Percentiles rank a stretch among this genome's conserved stretches.
Evolutionary conservation across 1,139 yeast species (phyloP).

Genomic region (Pichia sp.): DNA sequence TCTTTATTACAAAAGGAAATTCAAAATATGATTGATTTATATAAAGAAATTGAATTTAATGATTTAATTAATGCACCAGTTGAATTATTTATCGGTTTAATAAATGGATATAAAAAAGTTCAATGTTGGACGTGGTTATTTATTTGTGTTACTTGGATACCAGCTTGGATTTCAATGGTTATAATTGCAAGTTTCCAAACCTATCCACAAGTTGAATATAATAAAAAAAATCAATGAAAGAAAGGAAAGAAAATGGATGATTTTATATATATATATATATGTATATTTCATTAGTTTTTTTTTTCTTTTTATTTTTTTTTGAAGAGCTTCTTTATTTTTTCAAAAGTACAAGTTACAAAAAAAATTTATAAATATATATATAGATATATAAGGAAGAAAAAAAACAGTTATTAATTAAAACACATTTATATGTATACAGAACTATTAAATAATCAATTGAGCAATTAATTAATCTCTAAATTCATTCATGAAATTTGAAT

Average conservation of each 20-base stretch:
- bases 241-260: no score
- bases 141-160: constrained; percentile 70
- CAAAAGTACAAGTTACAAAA: background rate
- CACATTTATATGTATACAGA: no score
- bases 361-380: background rate
- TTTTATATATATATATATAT: no score
- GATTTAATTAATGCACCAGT: constrained; percentile 37
- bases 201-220: constrained; percentile 12
- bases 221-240: constrained; percentile 9
- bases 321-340: no score
- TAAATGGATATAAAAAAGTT: constrained; percentile 60
- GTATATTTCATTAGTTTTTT: no score
- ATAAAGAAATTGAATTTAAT: constrained; percentile 32
- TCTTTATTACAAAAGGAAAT: constrained; percentile 18
- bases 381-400: background rate
- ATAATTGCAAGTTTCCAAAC: constrained; percentile 29
- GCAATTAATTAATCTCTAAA: constrained; percentile 32
- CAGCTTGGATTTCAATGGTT: constrained; percentile 64
- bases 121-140: constrained; percentile 88
- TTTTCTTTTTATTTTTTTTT: no score
- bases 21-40: constrained; percentile 34
- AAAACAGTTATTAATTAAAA: background rate
- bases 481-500: constrained; percentile 56
- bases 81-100: constrained; percentile 42
- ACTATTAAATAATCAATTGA: background rate